These are phyloP conservation scores for Auricularia sp. DNA, from an alignment of 768 basidiomycete genomes.

Conservation along the genomic window DNA sequence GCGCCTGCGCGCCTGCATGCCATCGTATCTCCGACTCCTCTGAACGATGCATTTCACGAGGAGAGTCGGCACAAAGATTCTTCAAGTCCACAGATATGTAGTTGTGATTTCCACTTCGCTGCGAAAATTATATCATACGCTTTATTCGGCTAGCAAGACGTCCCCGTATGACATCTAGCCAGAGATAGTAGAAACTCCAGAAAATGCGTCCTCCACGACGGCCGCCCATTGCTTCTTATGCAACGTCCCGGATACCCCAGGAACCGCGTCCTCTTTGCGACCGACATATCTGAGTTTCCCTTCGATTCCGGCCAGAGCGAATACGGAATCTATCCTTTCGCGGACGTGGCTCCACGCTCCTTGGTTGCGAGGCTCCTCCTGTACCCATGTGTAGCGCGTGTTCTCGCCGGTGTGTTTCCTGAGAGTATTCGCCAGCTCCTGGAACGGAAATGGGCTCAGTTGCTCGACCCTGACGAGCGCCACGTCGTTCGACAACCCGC, in stretches of 20 bases:
- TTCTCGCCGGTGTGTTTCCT: not conserved
- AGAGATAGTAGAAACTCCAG: not conserved
- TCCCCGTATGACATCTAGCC: too few species aligned
- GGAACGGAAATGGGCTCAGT: slow-evolving; percentile 80
- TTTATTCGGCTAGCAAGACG: too few species aligned
- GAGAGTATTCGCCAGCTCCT: slow-evolving; percentile 28
- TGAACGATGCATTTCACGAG: too few species aligned
- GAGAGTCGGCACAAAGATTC: too few species aligned
- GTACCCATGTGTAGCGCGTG: slow-evolving; percentile 52
- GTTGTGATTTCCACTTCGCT: too few species aligned
- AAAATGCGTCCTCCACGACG: slow-evolving; percentile 51
- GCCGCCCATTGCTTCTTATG: slow-evolving; percentile 57
- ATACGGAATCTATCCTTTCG: slow-evolving; percentile 43
- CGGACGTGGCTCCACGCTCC: slow-evolving; percentile 66
- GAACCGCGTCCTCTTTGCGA: slow-evolving; percentile 59
- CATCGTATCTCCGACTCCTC: too few species aligned
- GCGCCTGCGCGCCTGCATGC: too few species aligned
- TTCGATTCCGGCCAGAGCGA: slow-evolving; percentile 23
- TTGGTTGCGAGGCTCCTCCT: slow-evolving; percentile 86
- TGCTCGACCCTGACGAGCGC: slow-evolving; percentile 78
- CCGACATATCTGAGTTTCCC: slow-evolving; percentile 47
- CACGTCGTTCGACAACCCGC: slow-evolving; percentile 38
- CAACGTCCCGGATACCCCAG: slow-evolving; percentile 61
- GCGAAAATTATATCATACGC: too few species aligned
- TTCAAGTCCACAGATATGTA: too few species aligned